A percentile compares a stretch with the other conserved stretches of the same genome.
phyloP scores from a whole-genome alignment of 192 early-diverging fungal genomes.

The Mortierella alpina region DNA sequence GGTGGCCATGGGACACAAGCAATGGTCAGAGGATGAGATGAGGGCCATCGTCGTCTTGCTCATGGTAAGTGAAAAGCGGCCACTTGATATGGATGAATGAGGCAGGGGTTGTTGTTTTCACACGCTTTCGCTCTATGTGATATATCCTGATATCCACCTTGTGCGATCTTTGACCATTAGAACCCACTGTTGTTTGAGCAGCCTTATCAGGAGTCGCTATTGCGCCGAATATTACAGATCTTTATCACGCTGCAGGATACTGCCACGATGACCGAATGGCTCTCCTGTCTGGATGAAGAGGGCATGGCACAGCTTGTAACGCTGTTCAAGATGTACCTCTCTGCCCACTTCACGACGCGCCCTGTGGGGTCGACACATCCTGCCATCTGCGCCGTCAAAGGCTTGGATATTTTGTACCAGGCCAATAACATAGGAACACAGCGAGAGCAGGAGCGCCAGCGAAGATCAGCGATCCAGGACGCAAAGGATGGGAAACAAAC shows the following conservation, averaged over 20 bases:
- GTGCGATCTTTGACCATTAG: conserved; percentile 29
- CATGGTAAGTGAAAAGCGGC: conserved; percentile 26
- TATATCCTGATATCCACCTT: background rate
- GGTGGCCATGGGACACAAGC: conserved; percentile 7
- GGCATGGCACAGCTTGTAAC: conserved; percentile 57
- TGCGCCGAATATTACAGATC: conserved; percentile 56
- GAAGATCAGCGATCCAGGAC: conserved; percentile 50
- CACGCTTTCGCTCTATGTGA: background rate
- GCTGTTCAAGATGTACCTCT: conserved; percentile 62
- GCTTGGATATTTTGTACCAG: conserved; percentile 59
- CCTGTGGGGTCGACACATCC: conserved; percentile 54
- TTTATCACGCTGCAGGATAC: conserved; percentile 56
- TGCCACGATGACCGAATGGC: conserved; percentile 59
- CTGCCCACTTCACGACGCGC: conserved; percentile 57
- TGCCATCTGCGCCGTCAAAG: conserved; percentile 63
- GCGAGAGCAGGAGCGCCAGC: conserved; percentile 48
- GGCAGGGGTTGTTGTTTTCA: background rate
- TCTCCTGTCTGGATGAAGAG: conserved; percentile 57
- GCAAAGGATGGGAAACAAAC: conserved; percentile 49
- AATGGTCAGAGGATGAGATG: conserved; percentile 48
- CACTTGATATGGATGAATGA: too few relatives aligned
- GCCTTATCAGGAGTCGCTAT: conserved; percentile 59
- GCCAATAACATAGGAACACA: conserved; percentile 61
- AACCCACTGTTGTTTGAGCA: conserved; percentile 65
- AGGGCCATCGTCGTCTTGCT: conserved; percentile 38